These are phyloP conservation scores for Colletotrichum chrysophilum DNA, from an alignment of 2,329 filamentous ascomycete species.

Conservation along the genomic window DNA sequence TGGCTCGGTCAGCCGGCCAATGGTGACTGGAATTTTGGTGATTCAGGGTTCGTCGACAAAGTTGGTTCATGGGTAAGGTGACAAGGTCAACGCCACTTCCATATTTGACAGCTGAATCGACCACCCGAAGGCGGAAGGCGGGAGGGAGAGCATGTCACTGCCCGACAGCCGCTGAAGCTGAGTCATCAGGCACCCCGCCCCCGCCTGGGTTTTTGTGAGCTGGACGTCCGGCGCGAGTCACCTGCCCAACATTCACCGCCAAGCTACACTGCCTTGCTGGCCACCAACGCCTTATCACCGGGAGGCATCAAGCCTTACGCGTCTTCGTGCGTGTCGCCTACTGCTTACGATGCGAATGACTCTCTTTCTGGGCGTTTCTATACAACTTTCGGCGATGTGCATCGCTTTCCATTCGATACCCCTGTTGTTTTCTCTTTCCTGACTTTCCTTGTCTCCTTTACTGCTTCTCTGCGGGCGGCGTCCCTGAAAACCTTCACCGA, in stretches of 20 bases:
- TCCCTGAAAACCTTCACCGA: neutral
- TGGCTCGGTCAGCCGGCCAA: neutral
- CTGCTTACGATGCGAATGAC: conserved; percentile 2
- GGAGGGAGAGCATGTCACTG: neutral
- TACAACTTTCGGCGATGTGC: neutral
- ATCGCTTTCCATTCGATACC: neutral
- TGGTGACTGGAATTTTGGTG: neutral
- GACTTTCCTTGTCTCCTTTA: neutral
- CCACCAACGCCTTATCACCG: neutral
- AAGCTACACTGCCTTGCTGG: neutral
- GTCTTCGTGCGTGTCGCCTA: conserved; percentile 13
- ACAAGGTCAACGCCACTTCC: neutral
- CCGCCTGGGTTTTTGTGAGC: neutral
- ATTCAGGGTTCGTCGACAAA: neutral
- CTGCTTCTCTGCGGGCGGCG: neutral
- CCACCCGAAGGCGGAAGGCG: neutral
- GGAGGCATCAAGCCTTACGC: conserved; percentile 18
- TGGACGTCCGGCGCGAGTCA: neutral
- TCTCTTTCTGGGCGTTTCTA: neutral
- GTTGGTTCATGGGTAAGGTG: conserved; percentile 13
- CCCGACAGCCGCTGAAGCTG: neutral
- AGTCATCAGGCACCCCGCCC: conserved; percentile 9
- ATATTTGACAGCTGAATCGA: neutral
- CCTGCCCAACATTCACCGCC: neutral
- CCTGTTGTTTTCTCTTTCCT: neutral